Conservation (phyloP, 169 alveolate genomes). For the Eimeria sp. region DNA sequence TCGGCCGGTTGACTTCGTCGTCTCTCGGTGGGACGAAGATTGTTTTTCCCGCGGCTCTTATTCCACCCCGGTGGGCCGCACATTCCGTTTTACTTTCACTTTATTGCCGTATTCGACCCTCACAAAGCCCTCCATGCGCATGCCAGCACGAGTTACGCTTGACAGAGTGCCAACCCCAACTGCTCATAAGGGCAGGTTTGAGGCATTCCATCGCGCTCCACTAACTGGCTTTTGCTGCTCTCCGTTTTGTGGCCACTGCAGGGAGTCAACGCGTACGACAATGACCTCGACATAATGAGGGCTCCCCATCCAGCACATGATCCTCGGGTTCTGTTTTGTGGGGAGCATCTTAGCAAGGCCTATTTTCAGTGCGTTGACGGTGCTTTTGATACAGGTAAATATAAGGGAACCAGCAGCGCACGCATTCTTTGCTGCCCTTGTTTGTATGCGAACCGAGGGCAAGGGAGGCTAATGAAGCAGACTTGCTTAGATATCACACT, state of each 20-base stretch:
- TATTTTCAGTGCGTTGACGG: slow-evolving; percentile 83
- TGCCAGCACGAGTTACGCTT: neutral
- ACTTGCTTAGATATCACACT: neutral
- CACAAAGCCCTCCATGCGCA: neutral
- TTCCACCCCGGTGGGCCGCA: slow-evolving; percentile 71
- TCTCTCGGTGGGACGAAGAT: slow-evolving; percentile 82
- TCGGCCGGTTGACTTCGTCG: slow-evolving; percentile 79
- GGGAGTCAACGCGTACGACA: slow-evolving; percentile 79
- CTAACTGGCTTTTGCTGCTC: neutral
- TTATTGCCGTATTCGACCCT: neutral
- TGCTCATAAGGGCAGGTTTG: neutral
- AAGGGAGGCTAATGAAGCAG: neutral
- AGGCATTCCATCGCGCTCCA: neutral
- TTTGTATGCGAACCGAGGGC: neutral
- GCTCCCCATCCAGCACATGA: slow-evolving; percentile 80
- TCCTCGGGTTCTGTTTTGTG: slow-evolving; percentile 80
- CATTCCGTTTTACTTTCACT: neutral
- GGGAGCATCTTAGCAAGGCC: slow-evolving; percentile 83
- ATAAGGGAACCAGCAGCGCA: neutral
- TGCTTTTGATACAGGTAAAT: slow-evolving; percentile 78
- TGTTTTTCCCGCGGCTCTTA: slow-evolving; percentile 76
- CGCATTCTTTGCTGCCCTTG: neutral
- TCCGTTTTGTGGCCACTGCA: neutral
- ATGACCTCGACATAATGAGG: slow-evolving; percentile 80
- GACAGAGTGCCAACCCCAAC: neutral